These are phyloP conservation scores for Medicago lupulina DNA, from an alignment of 306 rosid genomes.

Conservation along the genomic window DNA sequence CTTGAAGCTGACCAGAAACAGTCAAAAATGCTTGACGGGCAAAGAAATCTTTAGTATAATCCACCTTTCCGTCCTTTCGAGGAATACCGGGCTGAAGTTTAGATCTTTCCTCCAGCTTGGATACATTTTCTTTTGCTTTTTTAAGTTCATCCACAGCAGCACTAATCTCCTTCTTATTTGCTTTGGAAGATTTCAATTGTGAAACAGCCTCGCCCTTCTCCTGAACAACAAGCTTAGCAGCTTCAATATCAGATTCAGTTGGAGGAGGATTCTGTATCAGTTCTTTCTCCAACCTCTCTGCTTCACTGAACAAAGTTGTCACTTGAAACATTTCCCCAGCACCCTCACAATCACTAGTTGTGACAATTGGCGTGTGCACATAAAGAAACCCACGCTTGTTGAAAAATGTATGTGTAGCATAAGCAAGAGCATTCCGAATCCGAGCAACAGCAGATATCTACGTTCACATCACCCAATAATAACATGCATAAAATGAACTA, in stretches of 20 bases:
- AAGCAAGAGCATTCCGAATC: conserved; percentile 85
- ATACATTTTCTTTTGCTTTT: conserved; percentile 65
- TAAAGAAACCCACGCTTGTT: conserved; percentile 76
- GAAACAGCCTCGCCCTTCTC: conserved; percentile 80
- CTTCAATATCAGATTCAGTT: conserved; percentile 74
- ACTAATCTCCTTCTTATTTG: conserved; percentile 62
- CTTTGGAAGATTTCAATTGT: conserved; percentile 74
- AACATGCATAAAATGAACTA: conserved; percentile 2
- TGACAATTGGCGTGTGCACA: conserved; percentile 92
- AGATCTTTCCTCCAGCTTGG: conserved; percentile 80
- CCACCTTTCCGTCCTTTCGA: conserved; percentile 85
- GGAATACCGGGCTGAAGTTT: conserved; percentile 89
- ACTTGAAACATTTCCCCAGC: conserved; percentile 99
- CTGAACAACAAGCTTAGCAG: conserved; percentile 61
- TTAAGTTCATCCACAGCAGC: conserved; percentile 77
- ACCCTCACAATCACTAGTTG: conserved; percentile 99
- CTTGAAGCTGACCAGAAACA: conserved; percentile 98
- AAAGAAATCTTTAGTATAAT: conserved; percentile 83
- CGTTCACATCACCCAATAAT: conserved; percentile 21
- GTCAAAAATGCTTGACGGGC: conserved; percentile 97
- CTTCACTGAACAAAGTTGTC: conserved; percentile 81
- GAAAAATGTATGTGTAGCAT: conserved; percentile 87
- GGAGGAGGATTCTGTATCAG: conserved; percentile 82
- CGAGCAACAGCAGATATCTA: conserved; percentile 93
- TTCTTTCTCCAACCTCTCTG: conserved; percentile 86